Base-by-base conservation (phyloP, 2,329 filamentous ascomycete species). In the Beauveria sp. region DNA sequence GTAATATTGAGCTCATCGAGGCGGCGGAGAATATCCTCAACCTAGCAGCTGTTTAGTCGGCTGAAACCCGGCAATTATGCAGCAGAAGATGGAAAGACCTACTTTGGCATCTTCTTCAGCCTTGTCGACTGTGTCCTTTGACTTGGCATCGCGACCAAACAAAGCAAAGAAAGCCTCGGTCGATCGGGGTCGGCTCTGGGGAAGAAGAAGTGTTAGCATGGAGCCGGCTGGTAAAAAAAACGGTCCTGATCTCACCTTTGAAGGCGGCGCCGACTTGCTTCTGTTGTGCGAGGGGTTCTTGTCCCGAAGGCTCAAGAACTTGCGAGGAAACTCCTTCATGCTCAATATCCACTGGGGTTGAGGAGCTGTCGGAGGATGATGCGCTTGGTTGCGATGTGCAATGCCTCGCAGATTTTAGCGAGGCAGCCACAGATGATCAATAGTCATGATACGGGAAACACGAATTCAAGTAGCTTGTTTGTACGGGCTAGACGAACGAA, bases 231-330 rank as follows among this genome's bases (percentile, higher is more conserved):
- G 10, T 5, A 12, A 37, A 8, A 7, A 48, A 48, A 48, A 2
- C 26, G 12, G 2, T 12, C 9, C 24, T 2, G 3, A 20, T 10
- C 43, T 24, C 54, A 64, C 64, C 28, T 77, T 77, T 26, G 75
- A 72, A 26, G 80, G 77, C 60, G 85, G 81, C 22, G 78, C 77
- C 52, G 83, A 85, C 67, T 81, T 84, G 68, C 78, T 79, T 63
- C 82, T 80, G 62, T 76, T 77, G 66, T 84, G 80, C 43, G 71
- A 66, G 63, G 76, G 78, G 71, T 79, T 80, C 74, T 84, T 91
- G 68, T 90, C 88, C 66, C 87, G 84, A 66, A 87, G 79, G 72
- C 84, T 89, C 63, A 90, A 84, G 71, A 91, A 86, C 68, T 87
- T 85, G 70, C 83, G 85, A 54, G 80, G 80, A 63, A 82, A 75